phyloP scores from a whole-genome alignment of 257 asterid species.

The Jacaranda mimosifolia region DNA sequence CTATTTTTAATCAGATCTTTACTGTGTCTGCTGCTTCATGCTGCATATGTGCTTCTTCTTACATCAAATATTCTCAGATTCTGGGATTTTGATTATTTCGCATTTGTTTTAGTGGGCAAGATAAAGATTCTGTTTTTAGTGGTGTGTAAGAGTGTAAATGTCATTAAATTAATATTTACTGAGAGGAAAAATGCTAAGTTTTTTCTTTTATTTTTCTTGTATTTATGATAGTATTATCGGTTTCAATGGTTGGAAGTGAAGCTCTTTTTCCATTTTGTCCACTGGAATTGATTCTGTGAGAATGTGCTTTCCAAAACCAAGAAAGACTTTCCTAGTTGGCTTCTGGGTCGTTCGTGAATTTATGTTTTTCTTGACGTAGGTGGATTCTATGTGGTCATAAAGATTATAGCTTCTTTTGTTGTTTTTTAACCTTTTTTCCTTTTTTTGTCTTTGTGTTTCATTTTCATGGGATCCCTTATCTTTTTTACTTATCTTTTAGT shows the following conservation, averaged over 20 bases:
- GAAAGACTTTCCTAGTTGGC: neutral
- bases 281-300: conserved; percentile 37
- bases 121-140: conserved; percentile 28
- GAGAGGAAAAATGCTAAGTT: conserved; percentile 18
- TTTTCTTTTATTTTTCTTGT: conserved; percentile 12
- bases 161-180: conserved; percentile 2
- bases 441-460: conserved; percentile 24
- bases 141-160: conserved; percentile 24
- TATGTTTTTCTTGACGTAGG: conserved; percentile 28
- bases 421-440: neutral
- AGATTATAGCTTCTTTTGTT: conserved; percentile 35
- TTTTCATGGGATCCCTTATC: conserved; percentile 48
- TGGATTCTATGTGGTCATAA: conserved; percentile 42
- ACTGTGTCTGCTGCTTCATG: conserved; percentile 3
- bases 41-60: conserved; percentile 10
- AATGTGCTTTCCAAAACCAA: conserved; percentile 22
- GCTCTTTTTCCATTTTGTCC: conserved; percentile 22
- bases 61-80: conserved; percentile 4
- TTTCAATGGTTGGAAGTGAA: conserved; percentile 36
- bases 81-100: conserved; percentile 28
- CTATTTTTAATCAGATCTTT: conserved; percentile 32
- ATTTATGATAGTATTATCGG: conserved; percentile 24
- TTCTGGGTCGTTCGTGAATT: conserved; percentile 14
- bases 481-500: conserved; percentile 43
- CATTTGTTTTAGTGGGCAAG: conserved; percentile 27